Base-by-base conservation (phyloP, 805 yeast species). In the Diddensiella santjacobensis region DNA sequence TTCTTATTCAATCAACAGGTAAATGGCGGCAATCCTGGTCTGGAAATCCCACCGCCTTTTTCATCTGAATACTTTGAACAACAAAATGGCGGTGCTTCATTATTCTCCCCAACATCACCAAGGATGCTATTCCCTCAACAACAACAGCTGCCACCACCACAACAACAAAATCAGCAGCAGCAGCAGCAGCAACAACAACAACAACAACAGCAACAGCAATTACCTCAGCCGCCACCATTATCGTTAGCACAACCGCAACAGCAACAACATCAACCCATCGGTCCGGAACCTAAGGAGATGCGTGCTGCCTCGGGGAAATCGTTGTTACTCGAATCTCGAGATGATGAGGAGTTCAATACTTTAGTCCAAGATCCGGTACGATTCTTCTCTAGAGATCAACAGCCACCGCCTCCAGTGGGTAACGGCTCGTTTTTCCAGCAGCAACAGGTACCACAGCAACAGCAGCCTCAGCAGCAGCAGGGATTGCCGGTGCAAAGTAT, bases 321-420 rank as follows among this genome's bases (percentile, higher is more conserved):
- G 15, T 48, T 63, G 29, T 46, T 63, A 40, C 40, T 63, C 24
- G 67, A 63, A 45, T 58, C 64, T 10, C 50, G 58, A 6, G 66
- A 62, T 17, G 63, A 62, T 41, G 63, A 61, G 23, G 65, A 59
- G 45, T 62, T 59, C 37, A 59, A 57, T 40, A 61, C 57, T 31
- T 48, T 62, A 39, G 65, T 62, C 19, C 59, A 58, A 38, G 64
- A 61, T 45, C 61, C 65, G 2, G 54, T 54, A 2, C 55, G 60
- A 15, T 61, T 64, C 59, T 48, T 58, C 41, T 10, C n/a, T 13
- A 10, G 5, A 13, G 48, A 23, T 15, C 37, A 4, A 13, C 13
- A 19, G 22, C 20, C 39, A 5, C 8, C 37, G 4, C 31, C 47
- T 5, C n/a, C 8, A 17, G 17, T 31, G n/a, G 30, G 23, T 33